Evolutionary conservation across 768 basidiomycete genomes (phyloP), one percentile per base, ranked within the genome.

Genomic region (Rubroboletus pulcherrimus): DNA sequence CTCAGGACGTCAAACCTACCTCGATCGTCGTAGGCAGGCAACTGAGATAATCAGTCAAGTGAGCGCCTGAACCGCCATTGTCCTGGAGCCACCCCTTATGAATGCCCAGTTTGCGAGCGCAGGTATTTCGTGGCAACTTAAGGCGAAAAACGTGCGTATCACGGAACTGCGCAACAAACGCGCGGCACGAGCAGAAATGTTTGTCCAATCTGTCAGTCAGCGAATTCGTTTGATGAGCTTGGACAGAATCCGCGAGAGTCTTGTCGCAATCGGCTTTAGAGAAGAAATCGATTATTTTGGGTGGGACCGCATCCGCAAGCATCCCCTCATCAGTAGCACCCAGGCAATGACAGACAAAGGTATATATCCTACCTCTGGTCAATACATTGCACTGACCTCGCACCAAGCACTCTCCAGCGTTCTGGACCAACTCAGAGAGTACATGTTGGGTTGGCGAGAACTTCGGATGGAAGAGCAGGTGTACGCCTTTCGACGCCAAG

Each of bases 371-470:
- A 19, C 30, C 26, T 46, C 34, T 35, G 17, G 15, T 30, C 12
- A 35, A 30, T 38, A 29, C 30, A 6, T 26, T 14, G 7, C 17
- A 9, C 42, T 70, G 39, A 71, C 37, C 24, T 51, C 4, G 24
- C 33, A 44, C 38, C 47, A 55, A 70, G 71, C 49, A 40, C 54
- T 50, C 10, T 39, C 54, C 37, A 47, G 33, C 24, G 29, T 69
- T 44, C 24, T 65, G 24, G 57, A 63, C 21, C 59, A 67, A 40
- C 56, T 72, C 15, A 49, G 40, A 35, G 63, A 60, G 8, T 63
- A 69, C 49, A 70, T 70, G 69, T 34, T 58, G 14, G 61, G 54
- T 15, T 73, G 71, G 71, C 68, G 62, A 51, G 69, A 66, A 46
- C 61, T 70, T 52, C 59, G 65, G 21, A 61, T 62, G 58, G 69